Base-by-base conservation (phyloP, 345 rosid genomes). In the Murraya paniculata region DNA sequence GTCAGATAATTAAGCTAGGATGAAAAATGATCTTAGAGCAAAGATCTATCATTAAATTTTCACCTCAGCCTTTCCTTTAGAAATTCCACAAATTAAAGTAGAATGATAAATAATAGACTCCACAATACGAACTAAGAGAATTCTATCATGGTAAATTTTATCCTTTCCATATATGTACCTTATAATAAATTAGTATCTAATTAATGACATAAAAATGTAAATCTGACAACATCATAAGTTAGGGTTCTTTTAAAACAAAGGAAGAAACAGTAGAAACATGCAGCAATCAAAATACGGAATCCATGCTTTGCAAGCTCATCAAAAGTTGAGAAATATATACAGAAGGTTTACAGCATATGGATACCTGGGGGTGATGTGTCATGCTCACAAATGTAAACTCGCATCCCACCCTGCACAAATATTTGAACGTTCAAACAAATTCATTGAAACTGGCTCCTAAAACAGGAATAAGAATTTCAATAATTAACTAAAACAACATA, bases 331-430 rank as follows among this genome's bases (percentile, higher is more conserved):
- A 11, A 66, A 57, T 53, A 39, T 35, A 60, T 14, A 18, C 27
- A 7, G 38, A 48, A 76, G 50, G 28, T 50, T 59, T 56, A 39
- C 57, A 83, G 81, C 55, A 64, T 16, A 61, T 68, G 78, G n/a
- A 64, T 64, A 91, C 93, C 98, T 79, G 98, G 92, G 9, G 98
- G 97, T 55, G 91, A 77, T 27, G 97, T 93, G 79, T 94, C 91
- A 78, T 88, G 98, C 75, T 91, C 95, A 82, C 97, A 91, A 30
- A 93, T 71, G 62, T 94, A 94, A 31, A 90, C 94, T 74, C 88
- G 87, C 90, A 90, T 77, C 73, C 92, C 92, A 77, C 94, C 98
- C 98, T 94, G 94, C 79, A 87, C 65, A 82, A 59, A 75, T 35
- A 65, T 75, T 72, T 3, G 14, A 68, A 39, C n/a, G 45, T 27